Evolutionary conservation across 2,329 filamentous ascomycete genomes (phyloP).

Genomic region (Cercospora nicotianae): DNA sequence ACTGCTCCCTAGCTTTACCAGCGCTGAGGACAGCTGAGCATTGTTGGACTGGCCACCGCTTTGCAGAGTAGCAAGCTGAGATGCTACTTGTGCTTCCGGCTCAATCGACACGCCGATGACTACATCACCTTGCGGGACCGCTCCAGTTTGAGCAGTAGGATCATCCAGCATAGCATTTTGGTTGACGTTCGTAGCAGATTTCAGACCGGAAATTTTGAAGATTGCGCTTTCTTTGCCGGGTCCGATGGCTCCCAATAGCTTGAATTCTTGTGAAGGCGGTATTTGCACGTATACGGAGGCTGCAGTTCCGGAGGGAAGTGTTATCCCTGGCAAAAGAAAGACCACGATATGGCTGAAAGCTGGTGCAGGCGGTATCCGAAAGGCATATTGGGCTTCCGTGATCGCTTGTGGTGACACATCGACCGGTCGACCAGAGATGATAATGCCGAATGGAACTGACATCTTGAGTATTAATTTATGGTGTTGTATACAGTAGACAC

Average conservation of each 20-base stretch:
- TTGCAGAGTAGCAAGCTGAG: constrained; percentile 64
- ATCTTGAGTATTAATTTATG: constrained; percentile 40
- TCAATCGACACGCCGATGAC: constrained; percentile 84
- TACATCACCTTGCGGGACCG: constrained; percentile 48
- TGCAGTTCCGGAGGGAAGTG: constrained; percentile 72
- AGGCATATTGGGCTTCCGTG: constrained; percentile 63
- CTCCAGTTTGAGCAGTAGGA: constrained; percentile 26
- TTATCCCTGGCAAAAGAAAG: constrained; percentile 77
- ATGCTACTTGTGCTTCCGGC: constrained; percentile 67
- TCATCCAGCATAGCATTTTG: constrained; percentile 53
- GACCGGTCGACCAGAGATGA: constrained; percentile 61
- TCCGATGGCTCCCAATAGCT: constrained; percentile 84
- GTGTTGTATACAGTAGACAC: background rate
- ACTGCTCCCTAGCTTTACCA: constrained; percentile 37
- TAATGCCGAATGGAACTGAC: constrained; percentile 54
- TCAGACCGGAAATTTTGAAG: constrained; percentile 67
- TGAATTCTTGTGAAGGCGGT: constrained; percentile 64
- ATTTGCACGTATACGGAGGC: constrained; percentile 87
- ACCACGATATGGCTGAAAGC: constrained; percentile 75
- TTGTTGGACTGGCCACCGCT: constrained; percentile 32
- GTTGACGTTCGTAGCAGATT: constrained; percentile 47
- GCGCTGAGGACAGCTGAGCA: constrained; percentile 31
- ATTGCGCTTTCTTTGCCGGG: constrained; percentile 89
- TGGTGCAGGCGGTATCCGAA: constrained; percentile 62
- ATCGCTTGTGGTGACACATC: constrained; percentile 58